Evolutionary conservation across 1,284 basidiomycete genomes (phyloP), one percentile per base, ranked within the genome.

Genomic region (Ceratobasidium sp.): DNA sequence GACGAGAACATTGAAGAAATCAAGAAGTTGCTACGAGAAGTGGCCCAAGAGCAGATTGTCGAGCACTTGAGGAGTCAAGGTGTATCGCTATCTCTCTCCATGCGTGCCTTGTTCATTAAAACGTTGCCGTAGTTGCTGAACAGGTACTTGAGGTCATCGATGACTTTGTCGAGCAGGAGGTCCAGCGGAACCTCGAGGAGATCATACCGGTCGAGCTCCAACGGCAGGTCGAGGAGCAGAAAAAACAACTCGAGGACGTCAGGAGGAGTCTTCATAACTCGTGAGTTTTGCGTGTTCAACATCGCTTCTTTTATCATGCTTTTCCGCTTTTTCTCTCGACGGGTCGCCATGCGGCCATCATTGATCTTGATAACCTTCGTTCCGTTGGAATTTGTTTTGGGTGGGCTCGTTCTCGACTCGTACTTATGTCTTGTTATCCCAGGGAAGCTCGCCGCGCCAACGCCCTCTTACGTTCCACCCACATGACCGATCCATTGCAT

Each of bases 371-470:
- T 54, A 54, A 20, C 16, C 52, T 76, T 48, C 41, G 27, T 44
- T 46, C 41, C 38, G 20, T 7, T 23, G 12, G 12, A 16, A 14
- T 66, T 67, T 46, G 35, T 23, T 23, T 23, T 20, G 20, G 52
- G 6, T 23, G 20, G 7, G 20, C 46, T 10, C 14, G 23, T 41
- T 6, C 27, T 5, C 12, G 12, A 60, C 59, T 14, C 38, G 8
- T 41, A 41, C 62, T 65, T 33, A 27, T 38, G 8, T 16, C 35
- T 35, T n/a, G 10, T 50, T 59, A 35, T 50, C 44, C 8, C 64
- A 80, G 79, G 23, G 79, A 80, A 59, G 78, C 79, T 16, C 74
- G 79, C 23, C 74, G 79, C 16, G 76, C 75, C 12, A 80, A 80
- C 46, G 78, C 75, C 3, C 69, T 71, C 2, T 65, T 80, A 30